Evolutionary conservation across 2,329 filamentous ascomycete species (phyloP), one percentile per base, ranked within the genome.

Genomic region (Chaetoscypha palmicola): DNA sequence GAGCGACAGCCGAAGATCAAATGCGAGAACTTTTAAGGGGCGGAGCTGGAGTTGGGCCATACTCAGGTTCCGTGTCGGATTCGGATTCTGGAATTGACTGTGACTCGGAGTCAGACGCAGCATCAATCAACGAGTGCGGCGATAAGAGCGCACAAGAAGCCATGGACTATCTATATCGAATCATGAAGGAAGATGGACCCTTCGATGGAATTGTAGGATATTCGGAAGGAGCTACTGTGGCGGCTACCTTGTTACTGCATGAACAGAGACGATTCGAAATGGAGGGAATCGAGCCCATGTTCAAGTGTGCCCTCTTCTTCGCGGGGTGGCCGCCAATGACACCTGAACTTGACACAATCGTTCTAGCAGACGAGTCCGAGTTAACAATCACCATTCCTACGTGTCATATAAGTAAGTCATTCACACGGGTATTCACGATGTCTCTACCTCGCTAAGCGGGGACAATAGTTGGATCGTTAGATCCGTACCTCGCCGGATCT

Each of bases 401-500:
- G 0, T 71, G 69, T 45, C 73, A 77, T 45, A 69, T 52, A 69
- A 71, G 69, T 72, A 56, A 62, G 68, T 63, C 8, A 17, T 17
- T 12, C 12, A 12, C 21, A 24, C 24, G 12, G 33, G 5, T 22
- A n/a, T 32, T 34, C 11, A 28, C 12, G 10, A 19, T 26, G 19
- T 12, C 8, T 4, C 4, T 16, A 12, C 5, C 16, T 30, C 49
- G 22, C 51, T 63, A 16, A 61, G n/a, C 30, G 16, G 10, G 35
- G 5, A 11, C 7, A 11, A 1, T n/a, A 47, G 72, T 77, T 40
- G 74, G 74, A 10, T 75, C 72, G 4, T 58, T 70, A 41, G 79
- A 83, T 51, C 79, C 79, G 0, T 82, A 81, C 50, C 68, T 81
- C 3, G 68, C 78, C 30, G 77, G 78, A 0, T 77, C 76, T 7